phyloP scores from a whole-genome alignment of 2,329 filamentous ascomycete species.

The Alternaria brassicicola region DNA sequence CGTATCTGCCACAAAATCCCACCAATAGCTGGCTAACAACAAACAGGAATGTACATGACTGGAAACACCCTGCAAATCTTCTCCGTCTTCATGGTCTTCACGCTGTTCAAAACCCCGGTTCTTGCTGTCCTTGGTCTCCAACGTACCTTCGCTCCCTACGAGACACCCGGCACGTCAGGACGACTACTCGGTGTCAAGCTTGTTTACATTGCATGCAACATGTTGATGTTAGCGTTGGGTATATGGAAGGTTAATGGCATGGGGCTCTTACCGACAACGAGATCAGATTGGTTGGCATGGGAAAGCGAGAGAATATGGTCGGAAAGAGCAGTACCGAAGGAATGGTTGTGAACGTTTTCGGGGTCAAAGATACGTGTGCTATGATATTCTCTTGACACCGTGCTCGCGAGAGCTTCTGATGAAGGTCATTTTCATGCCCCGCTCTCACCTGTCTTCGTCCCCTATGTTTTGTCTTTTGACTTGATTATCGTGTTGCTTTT shows the following conservation, averaged over 20 bases:
- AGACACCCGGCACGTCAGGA: constrained; percentile 75
- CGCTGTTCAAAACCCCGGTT: constrained; percentile 97
- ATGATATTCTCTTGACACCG: background rate
- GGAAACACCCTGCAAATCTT: constrained; percentile 98
- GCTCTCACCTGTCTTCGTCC: background rate
- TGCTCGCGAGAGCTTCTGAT: background rate
- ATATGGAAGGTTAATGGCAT: constrained; percentile 97
- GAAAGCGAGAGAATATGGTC: constrained; percentile 68
- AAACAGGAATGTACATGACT: constrained; percentile 91
- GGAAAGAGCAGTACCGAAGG: constrained; percentile 44
- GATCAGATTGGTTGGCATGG: constrained; percentile 98
- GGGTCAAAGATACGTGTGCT: background rate
- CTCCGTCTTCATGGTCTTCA: constrained; percentile 99
- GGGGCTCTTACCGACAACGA: constrained; percentile 94
- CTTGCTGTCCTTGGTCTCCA: constrained; percentile 83
- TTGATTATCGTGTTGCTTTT: background rate
- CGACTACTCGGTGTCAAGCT: constrained; percentile 83
- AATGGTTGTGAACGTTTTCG: constrained; percentile 36
- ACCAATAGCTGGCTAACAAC: constrained; percentile 1
- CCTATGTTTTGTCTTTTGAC: background rate
- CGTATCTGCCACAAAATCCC: constrained; percentile 5
- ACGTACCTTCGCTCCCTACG: constrained; percentile 87
- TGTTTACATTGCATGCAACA: constrained; percentile 85
- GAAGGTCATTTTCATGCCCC: background rate
- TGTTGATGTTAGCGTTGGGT: constrained; percentile 81